Percentiles rank a stretch among this genome's conserved stretches.
phyloP scores from a whole-genome alignment of 768 basidiomycete genomes.

The Neoboletus subvelutipes region DNA sequence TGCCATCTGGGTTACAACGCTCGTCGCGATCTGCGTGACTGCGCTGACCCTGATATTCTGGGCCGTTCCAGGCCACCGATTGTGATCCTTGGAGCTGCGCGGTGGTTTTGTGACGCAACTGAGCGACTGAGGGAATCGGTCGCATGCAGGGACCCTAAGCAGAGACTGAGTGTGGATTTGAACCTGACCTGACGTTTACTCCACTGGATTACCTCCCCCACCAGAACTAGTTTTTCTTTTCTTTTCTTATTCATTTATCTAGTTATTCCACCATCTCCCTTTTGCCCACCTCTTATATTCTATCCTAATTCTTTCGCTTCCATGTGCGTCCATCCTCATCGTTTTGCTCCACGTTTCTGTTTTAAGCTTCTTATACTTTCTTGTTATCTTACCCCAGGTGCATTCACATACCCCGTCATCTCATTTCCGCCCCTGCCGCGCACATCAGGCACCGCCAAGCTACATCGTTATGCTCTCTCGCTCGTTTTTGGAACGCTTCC shows the following conservation, averaged over 20 bases:
- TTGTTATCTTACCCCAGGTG: slow-evolving; percentile 28
- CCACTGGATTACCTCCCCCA: slow-evolving; percentile 21
- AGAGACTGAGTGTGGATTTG: slow-evolving; percentile 18
- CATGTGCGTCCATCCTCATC: slow-evolving; percentile 18
- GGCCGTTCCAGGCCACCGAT: slow-evolving; percentile 91
- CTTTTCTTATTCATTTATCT: slow-evolving; percentile 34
- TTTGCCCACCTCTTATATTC: slow-evolving; percentile 22
- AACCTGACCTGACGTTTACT: slow-evolving; percentile 16
- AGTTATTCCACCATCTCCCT: slow-evolving; percentile 24
- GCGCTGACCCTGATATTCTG: slow-evolving; percentile 90
- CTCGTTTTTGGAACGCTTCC: slow-evolving; percentile 23
- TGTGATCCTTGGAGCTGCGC: slow-evolving; percentile 41
- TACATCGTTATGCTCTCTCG: slow-evolving; percentile 27
- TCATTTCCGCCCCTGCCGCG: slow-evolving; percentile 14
- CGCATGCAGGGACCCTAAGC: slow-evolving; percentile 9
- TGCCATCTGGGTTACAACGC: slow-evolving; percentile 85
- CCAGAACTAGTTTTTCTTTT: slow-evolving; percentile 22
- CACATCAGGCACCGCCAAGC: slow-evolving; percentile 21
- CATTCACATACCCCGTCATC: slow-evolving; percentile 24
- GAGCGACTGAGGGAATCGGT: slow-evolving; percentile 4
- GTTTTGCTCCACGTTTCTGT: slow-evolving; percentile 18
- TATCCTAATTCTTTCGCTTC: slow-evolving; percentile 28
- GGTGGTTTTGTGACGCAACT: slow-evolving; percentile 7
- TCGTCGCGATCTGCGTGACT: slow-evolving; percentile 74
- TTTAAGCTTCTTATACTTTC: slow-evolving; percentile 14